phyloP scores from a whole-genome alignment of 805 yeast genomes.

The Danielia reshetovae region DNA sequence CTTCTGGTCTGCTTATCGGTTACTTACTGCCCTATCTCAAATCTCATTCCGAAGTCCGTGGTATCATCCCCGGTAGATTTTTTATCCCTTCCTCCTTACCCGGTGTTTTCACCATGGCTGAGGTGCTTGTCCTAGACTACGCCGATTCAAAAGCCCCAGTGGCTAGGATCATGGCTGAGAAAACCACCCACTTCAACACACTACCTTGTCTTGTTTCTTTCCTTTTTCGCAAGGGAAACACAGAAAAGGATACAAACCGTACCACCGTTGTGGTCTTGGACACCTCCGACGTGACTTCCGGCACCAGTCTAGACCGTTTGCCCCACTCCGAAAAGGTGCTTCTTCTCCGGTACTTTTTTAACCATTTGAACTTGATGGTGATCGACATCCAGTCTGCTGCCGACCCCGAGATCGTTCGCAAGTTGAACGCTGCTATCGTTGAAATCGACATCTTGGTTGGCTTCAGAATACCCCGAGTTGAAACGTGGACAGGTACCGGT shows the following conservation, averaged over 20 bases:
- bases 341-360: slow-evolving; percentile 33
- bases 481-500: slow-evolving; percentile 43
- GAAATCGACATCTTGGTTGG: slow-evolving; percentile 23
- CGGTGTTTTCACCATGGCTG: slow-evolving; percentile 15
- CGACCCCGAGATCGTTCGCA: slow-evolving; percentile 8
- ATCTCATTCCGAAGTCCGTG: too few species aligned
- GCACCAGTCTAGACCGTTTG: slow-evolving; percentile 21
- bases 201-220: not conserved
- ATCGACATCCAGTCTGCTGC: slow-evolving; percentile 10
- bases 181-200: too few species aligned
- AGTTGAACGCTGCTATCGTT: slow-evolving; percentile 19
- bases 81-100: too few species aligned
- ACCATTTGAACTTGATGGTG: slow-evolving; percentile 34
- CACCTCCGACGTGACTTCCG: slow-evolving; percentile 5
- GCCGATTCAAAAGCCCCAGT: too few species aligned
- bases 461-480: slow-evolving; percentile 35
- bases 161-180: too few species aligned
- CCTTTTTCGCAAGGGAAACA: slow-evolving; percentile 30
- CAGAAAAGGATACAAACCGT: slow-evolving; percentile 30
- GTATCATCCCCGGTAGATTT: too few species aligned
- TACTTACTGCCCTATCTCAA: too few species aligned
- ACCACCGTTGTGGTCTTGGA: slow-evolving; percentile 29
- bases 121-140: slow-evolving; percentile 13
- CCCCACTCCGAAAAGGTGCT: slow-evolving; percentile 25
- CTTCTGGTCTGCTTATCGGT: too few species aligned